Conservation (phyloP, 768 basidiomycete species). For the Gyrodon lividus region DNA sequence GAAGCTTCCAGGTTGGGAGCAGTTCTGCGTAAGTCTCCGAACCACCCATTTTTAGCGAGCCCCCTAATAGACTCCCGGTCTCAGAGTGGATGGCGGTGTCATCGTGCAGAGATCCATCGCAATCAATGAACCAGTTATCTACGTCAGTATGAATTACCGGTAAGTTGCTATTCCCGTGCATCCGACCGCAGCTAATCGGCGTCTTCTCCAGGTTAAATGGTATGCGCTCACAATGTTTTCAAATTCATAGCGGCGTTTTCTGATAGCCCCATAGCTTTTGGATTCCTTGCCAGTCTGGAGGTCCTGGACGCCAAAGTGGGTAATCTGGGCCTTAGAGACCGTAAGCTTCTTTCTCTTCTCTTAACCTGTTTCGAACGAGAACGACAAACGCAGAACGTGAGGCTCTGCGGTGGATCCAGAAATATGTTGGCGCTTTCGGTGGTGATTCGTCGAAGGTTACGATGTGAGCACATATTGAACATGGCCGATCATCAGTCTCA, state of each 20-base stretch:
- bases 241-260: background rate
- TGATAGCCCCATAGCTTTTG: conserved; percentile 37
- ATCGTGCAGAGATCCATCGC: conserved; percentile 46
- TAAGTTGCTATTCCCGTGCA: background rate
- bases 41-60: background rate
- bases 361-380: background rate
- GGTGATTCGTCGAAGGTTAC: conserved; percentile 64
- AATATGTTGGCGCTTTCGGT: conserved; percentile 62
- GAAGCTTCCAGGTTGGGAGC: conserved; percentile 14
- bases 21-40: conserved; percentile 3
- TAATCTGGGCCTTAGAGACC: conserved; percentile 69
- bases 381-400: conserved; percentile 43
- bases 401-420: conserved; percentile 64
- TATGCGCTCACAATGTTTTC: background rate
- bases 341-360: conserved; percentile 33
- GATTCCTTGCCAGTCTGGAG: conserved; percentile 53
- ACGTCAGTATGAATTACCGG: conserved; percentile 54
- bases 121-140: conserved; percentile 46
- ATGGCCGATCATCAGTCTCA: background rate
- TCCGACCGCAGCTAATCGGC: background rate
- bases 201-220: background rate
- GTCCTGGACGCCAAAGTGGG: conserved; percentile 50
- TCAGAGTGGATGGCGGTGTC: conserved; percentile 32
- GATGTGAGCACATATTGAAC: conserved; percentile 36
- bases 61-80: background rate